Evolutionary conservation across 495 filamentous ascomycete species (phyloP).

Genomic region (Bathelium albidoporum): DNA sequence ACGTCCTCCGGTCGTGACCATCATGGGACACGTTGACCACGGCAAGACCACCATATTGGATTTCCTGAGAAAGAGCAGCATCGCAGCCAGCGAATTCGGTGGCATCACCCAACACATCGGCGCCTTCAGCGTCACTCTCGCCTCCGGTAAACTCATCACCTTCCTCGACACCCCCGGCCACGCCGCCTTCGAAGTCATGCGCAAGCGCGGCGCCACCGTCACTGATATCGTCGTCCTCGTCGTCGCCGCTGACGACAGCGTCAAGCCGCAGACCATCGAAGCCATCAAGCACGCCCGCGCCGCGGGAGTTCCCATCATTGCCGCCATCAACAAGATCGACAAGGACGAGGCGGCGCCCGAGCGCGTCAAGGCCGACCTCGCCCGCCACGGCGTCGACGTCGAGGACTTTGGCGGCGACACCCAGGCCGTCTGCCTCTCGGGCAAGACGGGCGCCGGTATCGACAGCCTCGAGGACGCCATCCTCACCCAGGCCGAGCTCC

Average conservation of each 20-base stretch:
- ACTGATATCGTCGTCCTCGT: constrained; percentile 96
- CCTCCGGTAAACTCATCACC: constrained; percentile 60
- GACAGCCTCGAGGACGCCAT: constrained; percentile 83
- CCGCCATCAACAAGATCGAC: constrained; percentile 97
- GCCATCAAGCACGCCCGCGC: constrained; percentile 86
- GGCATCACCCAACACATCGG: constrained; percentile 99
- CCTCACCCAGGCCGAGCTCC: constrained; percentile 70
- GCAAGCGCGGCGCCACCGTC: constrained; percentile 86
- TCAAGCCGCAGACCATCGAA: constrained; percentile 95
- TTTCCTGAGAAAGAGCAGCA: constrained; percentile 83
- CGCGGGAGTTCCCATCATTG: constrained; percentile 91
- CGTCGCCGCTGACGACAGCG: constrained; percentile 93
- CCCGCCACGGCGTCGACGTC: constrained; percentile 74
- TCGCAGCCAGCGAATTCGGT: constrained; percentile 83
- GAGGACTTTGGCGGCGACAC: constrained; percentile 95
- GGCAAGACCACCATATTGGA: constrained; percentile 97
- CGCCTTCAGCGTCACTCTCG: constrained; percentile 88
- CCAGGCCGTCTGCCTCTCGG: constrained; percentile 80
- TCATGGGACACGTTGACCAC: constrained; percentile 99
- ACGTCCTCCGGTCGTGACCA: constrained; percentile 90
- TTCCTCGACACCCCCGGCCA: constrained; percentile 98
- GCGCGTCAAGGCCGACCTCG: constrained; percentile 77
- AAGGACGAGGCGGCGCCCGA: constrained; percentile 71
- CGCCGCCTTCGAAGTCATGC: constrained; percentile 91
- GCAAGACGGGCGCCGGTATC: constrained; percentile 91